Base-by-base conservation (phyloP, 768 basidiomycete genomes). In the Serendipita sp. region DNA sequence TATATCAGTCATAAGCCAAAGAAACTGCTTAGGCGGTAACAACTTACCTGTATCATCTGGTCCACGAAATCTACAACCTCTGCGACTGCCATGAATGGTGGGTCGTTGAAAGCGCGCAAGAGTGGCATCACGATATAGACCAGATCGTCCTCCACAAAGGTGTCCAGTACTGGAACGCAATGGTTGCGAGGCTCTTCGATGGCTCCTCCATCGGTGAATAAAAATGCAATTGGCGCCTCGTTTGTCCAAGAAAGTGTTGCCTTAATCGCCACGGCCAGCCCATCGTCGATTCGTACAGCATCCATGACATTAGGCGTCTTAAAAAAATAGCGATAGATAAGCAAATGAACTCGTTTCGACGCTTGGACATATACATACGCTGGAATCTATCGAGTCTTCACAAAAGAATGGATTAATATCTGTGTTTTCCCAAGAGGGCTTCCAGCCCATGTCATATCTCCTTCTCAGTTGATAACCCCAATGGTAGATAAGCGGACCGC, bases 51-150 rank as follows among this genome's bases (percentile, higher is more conserved):
- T 28, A 76, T 70, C 13, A 75, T 67, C 44, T 76, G 75, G 13
- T 58, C 30, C 53, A 73, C 66, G 30, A 71, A 74, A 2, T 72
- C 71, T 15, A 74, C 63, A 0, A 67, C 71, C 64, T 76, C 75
- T 1, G 74, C 75, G 3, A 74, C 41, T 1, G 74, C 73, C 1
- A 69, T 53, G 53, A 72, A 76, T 30, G 73, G 71, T 2, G 74
- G 75, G 63, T 76, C 73, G 56, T 76, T 72, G 63, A 75, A 76
- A 16, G 70, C 69, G 60, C 75, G 71, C 16, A 79, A 71, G 1
- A 76, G 64, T 0, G 78, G 78, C 74, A 77, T 78, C 10, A 60
- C 56, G 15, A 72, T 65, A 45, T 69, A 64, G 18, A 65, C 13
- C 28, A 64, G 63, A 11, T 68, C 63, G 3, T 51, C 58, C 8